Percentiles rank a stretch among this genome's conserved stretches.
Conservation (phyloP, 306 rosid genomes). For the Carpinus viminea region DNA sequence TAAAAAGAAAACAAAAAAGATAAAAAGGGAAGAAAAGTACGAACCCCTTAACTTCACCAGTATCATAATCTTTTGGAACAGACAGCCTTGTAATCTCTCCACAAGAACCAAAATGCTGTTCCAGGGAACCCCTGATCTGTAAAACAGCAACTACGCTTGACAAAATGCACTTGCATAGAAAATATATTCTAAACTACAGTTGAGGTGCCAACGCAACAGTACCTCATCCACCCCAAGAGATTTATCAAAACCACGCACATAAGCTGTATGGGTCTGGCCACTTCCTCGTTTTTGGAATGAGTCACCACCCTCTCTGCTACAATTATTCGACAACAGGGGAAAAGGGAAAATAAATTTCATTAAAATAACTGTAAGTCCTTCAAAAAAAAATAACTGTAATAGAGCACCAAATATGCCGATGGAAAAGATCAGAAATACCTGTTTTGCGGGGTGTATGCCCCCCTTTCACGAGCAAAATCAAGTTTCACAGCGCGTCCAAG, state of each 20-base stretch:
- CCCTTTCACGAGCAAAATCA: conserved; percentile 72
- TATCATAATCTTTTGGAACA: conserved; percentile 65
- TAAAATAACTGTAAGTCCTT: neutral
- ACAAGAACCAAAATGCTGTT: conserved; percentile 57
- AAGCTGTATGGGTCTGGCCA: conserved; percentile 45
- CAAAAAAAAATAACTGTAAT: neutral
- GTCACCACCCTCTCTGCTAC: conserved; percentile 41
- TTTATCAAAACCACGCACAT: conserved; percentile 69
- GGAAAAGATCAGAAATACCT: conserved; percentile 30
- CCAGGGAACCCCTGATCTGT: conserved; percentile 56
- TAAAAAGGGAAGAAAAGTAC: neutral
- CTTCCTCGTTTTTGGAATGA: conserved; percentile 59
- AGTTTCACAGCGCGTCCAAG: conserved; percentile 53
- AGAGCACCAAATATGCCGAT: neutral
- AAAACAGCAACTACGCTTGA: neutral
- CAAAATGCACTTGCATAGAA: neutral
- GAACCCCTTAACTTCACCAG: conserved; percentile 68
- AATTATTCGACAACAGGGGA: neutral
- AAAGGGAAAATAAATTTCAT: neutral
- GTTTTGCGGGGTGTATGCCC: conserved; percentile 59
- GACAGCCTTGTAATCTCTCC: conserved; percentile 77
- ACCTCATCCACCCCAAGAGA: conserved; percentile 72
- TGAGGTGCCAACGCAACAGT: neutral
- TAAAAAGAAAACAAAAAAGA: neutral
- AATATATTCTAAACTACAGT: neutral